Conservation (phyloP, 2,329 filamentous ascomycete genomes). For the Aspergillus thermomutatus region DNA sequence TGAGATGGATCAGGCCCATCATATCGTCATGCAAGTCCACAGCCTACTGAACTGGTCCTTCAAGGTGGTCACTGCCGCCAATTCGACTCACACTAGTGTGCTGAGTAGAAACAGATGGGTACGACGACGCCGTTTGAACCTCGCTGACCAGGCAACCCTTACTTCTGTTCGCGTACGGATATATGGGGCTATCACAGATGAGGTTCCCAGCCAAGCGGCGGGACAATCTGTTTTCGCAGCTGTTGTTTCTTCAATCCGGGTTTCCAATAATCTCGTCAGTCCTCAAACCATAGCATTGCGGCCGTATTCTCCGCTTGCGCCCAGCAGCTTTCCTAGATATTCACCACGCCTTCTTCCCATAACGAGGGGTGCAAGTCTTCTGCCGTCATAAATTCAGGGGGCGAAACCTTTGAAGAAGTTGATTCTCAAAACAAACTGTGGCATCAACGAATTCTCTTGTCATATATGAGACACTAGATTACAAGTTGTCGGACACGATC, state of each 20-base stretch:
- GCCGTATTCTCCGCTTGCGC: background rate
- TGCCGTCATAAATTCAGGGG: background rate
- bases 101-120: background rate
- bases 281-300: background rate
- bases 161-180: background rate
- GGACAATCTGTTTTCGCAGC: too few relatives aligned
- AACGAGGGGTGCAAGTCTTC: background rate
- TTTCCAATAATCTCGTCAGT: background rate
- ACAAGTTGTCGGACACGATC: background rate
- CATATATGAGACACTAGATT: background rate
- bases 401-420: background rate
- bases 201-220: background rate
- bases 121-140: background rate
- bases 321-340: background rate
- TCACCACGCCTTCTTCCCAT: background rate
- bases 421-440: background rate
- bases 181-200: background rate
- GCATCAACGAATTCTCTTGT: background rate
- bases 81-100: background rate
- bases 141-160: background rate
- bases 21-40: background rate
- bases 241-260: background rate
- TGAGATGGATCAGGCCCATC: conserved; percentile 5
- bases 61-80: background rate
- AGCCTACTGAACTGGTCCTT: too few relatives aligned